Evolutionary conservation across 2,329 filamentous ascomycete genomes (phyloP).

Genomic region (Beauveria sp.): DNA sequence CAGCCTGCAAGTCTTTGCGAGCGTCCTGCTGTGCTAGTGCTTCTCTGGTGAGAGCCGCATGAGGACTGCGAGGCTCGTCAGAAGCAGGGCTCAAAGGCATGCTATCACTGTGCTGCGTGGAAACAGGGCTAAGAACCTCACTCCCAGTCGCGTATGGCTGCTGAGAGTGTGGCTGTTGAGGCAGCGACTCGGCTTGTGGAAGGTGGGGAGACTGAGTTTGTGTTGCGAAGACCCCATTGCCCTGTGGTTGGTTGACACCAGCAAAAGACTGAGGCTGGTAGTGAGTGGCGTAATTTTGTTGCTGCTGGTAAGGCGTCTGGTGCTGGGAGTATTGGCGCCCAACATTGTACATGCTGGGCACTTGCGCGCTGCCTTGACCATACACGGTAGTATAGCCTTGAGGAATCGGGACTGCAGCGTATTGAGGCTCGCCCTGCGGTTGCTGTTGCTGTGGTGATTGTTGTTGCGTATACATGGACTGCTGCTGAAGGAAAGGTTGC

Average conservation of each 20-base stretch:
- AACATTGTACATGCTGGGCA: not conserved
- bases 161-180: not conserved
- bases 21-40: not conserved
- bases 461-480: conserved; percentile 8
- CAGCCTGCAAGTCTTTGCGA: not conserved
- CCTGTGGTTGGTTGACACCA: not conserved
- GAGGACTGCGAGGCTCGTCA: not conserved
- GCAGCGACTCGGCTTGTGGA: not conserved
- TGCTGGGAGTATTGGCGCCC: not conserved
- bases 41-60: not conserved
- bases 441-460: conserved; percentile 4
- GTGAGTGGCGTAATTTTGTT: not conserved
- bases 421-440: conserved; percentile 10
- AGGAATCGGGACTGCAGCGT: conserved; percentile 6
- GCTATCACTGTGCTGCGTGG: not conserved
- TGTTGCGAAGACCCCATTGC: not conserved
- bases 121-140: not conserved
- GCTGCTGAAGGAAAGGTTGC: conserved; percentile 6
- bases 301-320: not conserved
- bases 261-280: not conserved
- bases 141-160: not conserved
- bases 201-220: not conserved
- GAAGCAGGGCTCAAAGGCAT: not conserved
- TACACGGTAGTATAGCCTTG: conserved; percentile 4
- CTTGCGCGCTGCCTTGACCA: not conserved